These are phyloP conservation scores for Pelargonium myrrhifolium DNA, from an alignment of 441 rosid genomes.

Conservation along the genomic window DNA sequence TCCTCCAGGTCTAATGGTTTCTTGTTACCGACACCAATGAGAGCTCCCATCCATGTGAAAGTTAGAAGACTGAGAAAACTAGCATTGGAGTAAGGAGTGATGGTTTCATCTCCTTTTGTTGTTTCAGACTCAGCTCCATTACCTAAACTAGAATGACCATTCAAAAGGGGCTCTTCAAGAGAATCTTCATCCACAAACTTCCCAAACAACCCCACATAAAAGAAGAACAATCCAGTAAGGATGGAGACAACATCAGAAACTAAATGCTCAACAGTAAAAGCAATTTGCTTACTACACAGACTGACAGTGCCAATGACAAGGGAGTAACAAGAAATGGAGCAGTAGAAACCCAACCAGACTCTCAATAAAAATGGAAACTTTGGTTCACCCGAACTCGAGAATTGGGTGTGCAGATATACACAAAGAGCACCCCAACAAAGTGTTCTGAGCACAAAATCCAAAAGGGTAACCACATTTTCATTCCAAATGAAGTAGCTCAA, in stretches of 20 bases:
- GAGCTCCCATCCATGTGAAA: constrained; percentile 69
- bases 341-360: constrained; percentile 66
- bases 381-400: constrained; percentile 20
- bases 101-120: constrained; percentile 35
- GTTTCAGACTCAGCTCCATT: constrained; percentile 27
- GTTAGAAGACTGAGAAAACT: constrained; percentile 46
- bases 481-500: constrained; percentile 49
- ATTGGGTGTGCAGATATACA: constrained; percentile 31
- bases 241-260: constrained; percentile 47
- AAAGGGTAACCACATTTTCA: constrained; percentile 44
- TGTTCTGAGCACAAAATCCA: constrained; percentile 40
- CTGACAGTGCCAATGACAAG: constrained; percentile 41
- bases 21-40: constrained; percentile 64
- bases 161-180: constrained; percentile 55
- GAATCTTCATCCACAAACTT: constrained; percentile 28
- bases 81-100: constrained; percentile 53
- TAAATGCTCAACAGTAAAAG: constrained; percentile 28
- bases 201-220: constrained; percentile 45
- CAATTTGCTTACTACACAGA: constrained; percentile 23
- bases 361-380: constrained; percentile 47
- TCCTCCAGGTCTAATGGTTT: constrained; percentile 69
- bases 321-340: constrained; percentile 46
- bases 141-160: constrained; percentile 29
- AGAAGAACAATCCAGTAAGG: constrained; percentile 45
- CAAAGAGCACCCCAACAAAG: constrained; percentile 56